These are phyloP conservation scores for Secale cereale DNA, from an alignment of 176 grass and related monocot species.

Conservation along the genomic window DNA sequence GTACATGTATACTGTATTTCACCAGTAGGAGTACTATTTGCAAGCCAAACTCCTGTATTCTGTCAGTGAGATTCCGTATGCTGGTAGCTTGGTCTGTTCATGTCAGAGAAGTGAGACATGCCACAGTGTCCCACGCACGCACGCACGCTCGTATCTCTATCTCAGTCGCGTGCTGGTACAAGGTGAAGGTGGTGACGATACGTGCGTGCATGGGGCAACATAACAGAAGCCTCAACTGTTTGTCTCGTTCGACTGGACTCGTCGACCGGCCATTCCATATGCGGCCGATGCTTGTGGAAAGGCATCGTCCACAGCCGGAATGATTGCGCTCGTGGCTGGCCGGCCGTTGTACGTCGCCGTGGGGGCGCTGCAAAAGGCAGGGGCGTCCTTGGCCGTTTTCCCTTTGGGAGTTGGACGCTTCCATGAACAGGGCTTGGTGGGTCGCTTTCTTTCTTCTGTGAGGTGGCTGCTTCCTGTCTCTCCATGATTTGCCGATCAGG, in stretches of 20 bases:
- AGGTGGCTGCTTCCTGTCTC: background rate
- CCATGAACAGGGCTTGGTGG: background rate
- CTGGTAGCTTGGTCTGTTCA: background rate
- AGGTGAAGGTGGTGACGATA: background rate
- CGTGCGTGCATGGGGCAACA: background rate
- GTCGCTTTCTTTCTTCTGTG: background rate
- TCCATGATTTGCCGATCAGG: background rate
- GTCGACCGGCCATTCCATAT: background rate
- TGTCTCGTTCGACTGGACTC: conserved; percentile 40
- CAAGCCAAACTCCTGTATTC: background rate
- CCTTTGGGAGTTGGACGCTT: background rate
- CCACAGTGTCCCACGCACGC: background rate
- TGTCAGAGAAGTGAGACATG: conserved; percentile 20
- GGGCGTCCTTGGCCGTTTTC: background rate
- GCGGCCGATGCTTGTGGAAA: background rate
- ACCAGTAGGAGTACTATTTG: background rate
- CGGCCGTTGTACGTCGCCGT: background rate
- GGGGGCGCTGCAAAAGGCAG: background rate
- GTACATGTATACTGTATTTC: too few relatives aligned
- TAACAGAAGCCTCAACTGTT: conserved; percentile 6
- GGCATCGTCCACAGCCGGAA: too few relatives aligned
- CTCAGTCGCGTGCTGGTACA: conserved; percentile 25
- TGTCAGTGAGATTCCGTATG: conserved; percentile 6
- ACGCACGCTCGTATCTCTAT: background rate
- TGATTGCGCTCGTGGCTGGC: background rate